A percentile compares a stretch with the other conserved stretches of the same genome.
Evolutionary conservation across 2,329 filamentous ascomycete genomes (phyloP).

Genomic region (Penicillium fuscoglaucum): DNA sequence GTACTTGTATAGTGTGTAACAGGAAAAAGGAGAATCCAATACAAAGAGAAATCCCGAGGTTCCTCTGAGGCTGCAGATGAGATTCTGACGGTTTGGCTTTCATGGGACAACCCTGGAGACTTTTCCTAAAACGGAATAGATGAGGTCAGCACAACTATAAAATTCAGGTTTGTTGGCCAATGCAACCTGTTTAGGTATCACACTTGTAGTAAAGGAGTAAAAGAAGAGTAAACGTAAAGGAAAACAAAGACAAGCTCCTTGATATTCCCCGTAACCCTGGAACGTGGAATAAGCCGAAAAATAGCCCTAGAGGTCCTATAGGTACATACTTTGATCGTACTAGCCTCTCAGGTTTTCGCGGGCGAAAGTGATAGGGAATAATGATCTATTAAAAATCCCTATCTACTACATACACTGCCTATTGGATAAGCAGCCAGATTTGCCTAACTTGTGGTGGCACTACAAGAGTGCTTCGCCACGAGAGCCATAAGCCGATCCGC

Average conservation of each 20-base stretch:
- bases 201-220: background rate
- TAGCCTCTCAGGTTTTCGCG: background rate
- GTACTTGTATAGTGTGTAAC: background rate
- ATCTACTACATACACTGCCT: background rate
- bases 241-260: background rate
- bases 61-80: background rate
- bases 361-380: background rate
- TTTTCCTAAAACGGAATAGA: constrained; percentile 1
- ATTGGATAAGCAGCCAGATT: background rate
- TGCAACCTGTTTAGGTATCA: background rate
- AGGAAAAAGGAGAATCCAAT: background rate
- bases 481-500: background rate
- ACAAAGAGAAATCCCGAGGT: background rate
- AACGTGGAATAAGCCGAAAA: background rate
- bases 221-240: background rate
- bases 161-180: background rate
- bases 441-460: background rate
- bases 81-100: background rate
- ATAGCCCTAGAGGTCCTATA: too few species aligned
- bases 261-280: background rate
- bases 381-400: background rate
- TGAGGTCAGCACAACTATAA: constrained; percentile 8
- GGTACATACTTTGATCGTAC: too few species aligned
- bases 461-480: background rate
- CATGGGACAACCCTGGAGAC: background rate